phyloP scores from a whole-genome alignment of 208 protist genomes.

The Leishmania lainsoni region DNA sequence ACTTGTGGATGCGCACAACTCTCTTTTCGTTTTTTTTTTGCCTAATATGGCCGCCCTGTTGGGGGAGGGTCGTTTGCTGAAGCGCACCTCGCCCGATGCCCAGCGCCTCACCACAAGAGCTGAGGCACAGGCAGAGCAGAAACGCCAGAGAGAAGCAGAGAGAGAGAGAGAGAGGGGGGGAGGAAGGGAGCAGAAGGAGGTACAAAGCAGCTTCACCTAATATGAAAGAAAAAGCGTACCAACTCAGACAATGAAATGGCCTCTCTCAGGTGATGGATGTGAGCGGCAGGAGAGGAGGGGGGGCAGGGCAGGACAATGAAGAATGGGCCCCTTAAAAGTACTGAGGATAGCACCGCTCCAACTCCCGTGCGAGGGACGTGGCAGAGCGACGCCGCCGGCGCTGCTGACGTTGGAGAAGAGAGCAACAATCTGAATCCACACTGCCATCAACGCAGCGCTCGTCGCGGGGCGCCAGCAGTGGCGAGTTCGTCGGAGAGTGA shows the following conservation, averaged over 20 bases:
- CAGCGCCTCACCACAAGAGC: background rate
- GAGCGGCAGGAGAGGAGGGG: background rate
- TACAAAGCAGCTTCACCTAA: background rate
- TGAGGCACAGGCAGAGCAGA: background rate
- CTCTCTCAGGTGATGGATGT: background rate
- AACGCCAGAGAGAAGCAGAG: background rate
- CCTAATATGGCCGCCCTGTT: background rate
- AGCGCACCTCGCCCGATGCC: background rate
- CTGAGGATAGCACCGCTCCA: conserved; percentile 19
- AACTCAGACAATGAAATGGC: background rate
- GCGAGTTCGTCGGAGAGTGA: background rate
- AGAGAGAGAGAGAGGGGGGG: background rate
- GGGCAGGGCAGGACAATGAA: background rate
- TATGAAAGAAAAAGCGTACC: background rate
- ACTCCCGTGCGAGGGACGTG: conserved; percentile 18
- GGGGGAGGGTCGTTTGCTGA: background rate
- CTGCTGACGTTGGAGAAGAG: background rate
- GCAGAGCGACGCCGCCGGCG: conserved; percentile 4
- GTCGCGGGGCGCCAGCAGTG: background rate
- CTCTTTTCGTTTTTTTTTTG: background rate
- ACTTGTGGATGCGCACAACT: background rate
- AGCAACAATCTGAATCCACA: background rate
- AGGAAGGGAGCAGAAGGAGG: background rate
- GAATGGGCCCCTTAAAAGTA: conserved; percentile 3
- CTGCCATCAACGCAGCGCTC: background rate